Conservation (phyloP, 169 alveolate species). For the Eimeria acervulina region DNA sequence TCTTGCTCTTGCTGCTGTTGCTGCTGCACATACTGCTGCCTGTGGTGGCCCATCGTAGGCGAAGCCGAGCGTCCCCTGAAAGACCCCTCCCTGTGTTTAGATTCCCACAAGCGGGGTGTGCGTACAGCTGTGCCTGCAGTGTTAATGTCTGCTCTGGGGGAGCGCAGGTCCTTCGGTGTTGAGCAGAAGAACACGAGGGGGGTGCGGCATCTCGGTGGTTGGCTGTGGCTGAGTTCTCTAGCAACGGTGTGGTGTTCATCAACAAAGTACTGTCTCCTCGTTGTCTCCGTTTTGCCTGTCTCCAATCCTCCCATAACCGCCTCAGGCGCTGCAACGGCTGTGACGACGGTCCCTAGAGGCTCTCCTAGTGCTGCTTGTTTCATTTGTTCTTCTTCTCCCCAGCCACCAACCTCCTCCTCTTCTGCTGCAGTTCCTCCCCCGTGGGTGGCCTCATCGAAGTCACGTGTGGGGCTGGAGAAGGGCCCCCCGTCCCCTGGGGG, state of each 20-base stretch:
- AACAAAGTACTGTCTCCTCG: background rate
- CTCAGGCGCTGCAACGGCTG: background rate
- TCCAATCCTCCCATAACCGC: conserved; percentile 24
- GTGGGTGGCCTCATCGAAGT: background rate
- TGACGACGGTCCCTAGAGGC: background rate
- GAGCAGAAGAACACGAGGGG: conserved; percentile 1
- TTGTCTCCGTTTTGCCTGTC: conserved; percentile 10
- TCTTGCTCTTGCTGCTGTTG: conserved; percentile 6
- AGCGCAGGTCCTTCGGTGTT: no score
- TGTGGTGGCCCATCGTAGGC: conserved; percentile 4
- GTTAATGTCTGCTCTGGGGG: no score
- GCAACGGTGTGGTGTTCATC: conserved; percentile 46
- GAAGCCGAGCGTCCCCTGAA: conserved; percentile 48
- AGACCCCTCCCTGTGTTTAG: background rate
- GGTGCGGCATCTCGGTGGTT: conserved; percentile 13
- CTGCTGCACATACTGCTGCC: background rate
- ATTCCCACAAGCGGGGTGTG: conserved; percentile 48
- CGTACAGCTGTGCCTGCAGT: background rate
- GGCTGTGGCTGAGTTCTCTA: conserved; percentile 1
- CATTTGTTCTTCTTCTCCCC: background rate
- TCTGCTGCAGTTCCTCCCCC: background rate
- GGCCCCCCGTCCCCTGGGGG: background rate
- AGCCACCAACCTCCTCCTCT: background rate
- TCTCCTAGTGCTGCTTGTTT: background rate
- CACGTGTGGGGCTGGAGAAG: conserved; percentile 5